These are phyloP conservation scores for Truncatella angustata DNA, from an alignment of 2,329 filamentous ascomycete species.

Conservation along the genomic window DNA sequence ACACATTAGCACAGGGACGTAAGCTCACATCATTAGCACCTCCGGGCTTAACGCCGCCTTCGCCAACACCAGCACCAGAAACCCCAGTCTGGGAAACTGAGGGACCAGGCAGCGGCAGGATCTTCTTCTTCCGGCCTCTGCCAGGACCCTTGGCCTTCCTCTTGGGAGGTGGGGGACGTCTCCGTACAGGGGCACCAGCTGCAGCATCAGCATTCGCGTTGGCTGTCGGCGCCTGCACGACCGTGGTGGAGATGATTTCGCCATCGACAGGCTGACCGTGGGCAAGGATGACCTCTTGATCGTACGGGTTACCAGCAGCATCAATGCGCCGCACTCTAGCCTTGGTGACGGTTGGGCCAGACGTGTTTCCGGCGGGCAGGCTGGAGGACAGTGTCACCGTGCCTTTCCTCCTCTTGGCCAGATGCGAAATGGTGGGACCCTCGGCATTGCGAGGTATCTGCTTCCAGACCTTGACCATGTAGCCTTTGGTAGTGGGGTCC, in stretches of 20 bases:
- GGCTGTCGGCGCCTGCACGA: slow-evolving; percentile 50
- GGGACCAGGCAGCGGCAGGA: slow-evolving; percentile 34
- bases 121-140: slow-evolving; percentile 74
- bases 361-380: slow-evolving; percentile 42
- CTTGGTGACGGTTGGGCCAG: slow-evolving; percentile 64
- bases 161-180: slow-evolving; percentile 73
- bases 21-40: slow-evolving; percentile 36
- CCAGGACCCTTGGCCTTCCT: slow-evolving; percentile 80
- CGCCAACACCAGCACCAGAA: slow-evolving; percentile 35
- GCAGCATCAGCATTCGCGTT: slow-evolving; percentile 57
- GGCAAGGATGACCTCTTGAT: slow-evolving; percentile 78
- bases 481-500: slow-evolving; percentile 52
- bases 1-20: not conserved
- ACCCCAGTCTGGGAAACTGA: slow-evolving; percentile 32
- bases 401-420: slow-evolving; percentile 62
- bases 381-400: slow-evolving; percentile 56
- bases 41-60: slow-evolving; percentile 37
- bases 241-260: slow-evolving; percentile 67
- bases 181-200: slow-evolving; percentile 42
- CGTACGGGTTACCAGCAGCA: slow-evolving; percentile 75
- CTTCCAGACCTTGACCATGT: slow-evolving; percentile 60
- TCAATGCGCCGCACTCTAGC: slow-evolving; percentile 79
- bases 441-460: slow-evolving; percentile 60
- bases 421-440: slow-evolving; percentile 47
- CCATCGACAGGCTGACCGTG: slow-evolving; percentile 80